Evolutionary conservation across 768 basidiomycete species (phyloP).

Genomic region (Suillus subaureus): DNA sequence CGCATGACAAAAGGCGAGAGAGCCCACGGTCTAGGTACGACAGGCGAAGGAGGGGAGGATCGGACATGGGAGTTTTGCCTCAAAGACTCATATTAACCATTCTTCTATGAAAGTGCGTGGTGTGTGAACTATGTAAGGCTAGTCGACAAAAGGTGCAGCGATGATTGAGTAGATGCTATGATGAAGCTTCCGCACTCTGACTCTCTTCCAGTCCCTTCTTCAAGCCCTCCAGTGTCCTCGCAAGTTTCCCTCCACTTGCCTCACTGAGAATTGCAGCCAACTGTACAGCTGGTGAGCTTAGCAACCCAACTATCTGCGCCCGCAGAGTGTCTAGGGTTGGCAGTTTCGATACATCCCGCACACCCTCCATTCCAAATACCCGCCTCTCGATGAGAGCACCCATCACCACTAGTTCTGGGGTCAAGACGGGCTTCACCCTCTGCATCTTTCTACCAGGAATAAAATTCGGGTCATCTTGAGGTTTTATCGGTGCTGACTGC

Average conservation of each 20-base stretch:
- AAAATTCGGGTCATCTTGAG: constrained; percentile 57
- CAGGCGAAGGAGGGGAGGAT: constrained; percentile 75
- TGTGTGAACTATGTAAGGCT: constrained; percentile 11
- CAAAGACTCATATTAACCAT: constrained; percentile 22
- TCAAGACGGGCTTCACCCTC: constrained; percentile 52
- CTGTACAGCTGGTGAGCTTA: constrained; percentile 75
- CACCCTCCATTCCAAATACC: constrained; percentile 59
- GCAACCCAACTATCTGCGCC: constrained; percentile 82
- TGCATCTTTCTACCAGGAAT: constrained; percentile 74
- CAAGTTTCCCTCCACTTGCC: constrained; percentile 67
- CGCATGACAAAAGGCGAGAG: constrained; percentile 92
- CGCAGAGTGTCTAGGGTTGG: constrained; percentile 78
- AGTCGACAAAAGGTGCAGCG: constrained; percentile 2
- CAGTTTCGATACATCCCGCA: constrained; percentile 68
- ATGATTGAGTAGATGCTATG: constrained; percentile 18
- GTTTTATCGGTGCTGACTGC: constrained; percentile 52
- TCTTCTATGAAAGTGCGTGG: background rate
- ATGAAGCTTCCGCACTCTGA: constrained; percentile 24
- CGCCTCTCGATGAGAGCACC: constrained; percentile 81
- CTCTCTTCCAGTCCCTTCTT: constrained; percentile 65
- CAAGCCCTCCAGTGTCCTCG: constrained; percentile 75
- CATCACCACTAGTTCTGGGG: constrained; percentile 71
- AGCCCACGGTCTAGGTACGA: constrained; percentile 63
- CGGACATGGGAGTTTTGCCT: constrained; percentile 89
- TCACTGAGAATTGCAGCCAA: constrained; percentile 70